Base-by-base conservation (phyloP, 257 asterid species). In the Fraxinus quadrangulata region DNA sequence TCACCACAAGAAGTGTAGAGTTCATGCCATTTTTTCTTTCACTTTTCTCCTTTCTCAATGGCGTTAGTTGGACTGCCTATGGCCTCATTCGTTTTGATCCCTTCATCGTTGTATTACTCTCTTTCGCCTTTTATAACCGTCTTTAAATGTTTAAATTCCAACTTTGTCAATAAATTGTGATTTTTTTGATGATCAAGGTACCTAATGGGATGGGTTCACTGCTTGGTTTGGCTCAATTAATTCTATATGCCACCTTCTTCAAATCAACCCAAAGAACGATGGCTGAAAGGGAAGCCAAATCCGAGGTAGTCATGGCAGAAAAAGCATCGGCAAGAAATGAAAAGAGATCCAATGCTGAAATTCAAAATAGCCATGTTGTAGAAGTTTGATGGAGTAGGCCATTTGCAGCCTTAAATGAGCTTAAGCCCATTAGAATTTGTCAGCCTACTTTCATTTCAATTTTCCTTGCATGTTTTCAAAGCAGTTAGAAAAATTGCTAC, bases 21-120 rank as follows among this genome's bases (percentile, higher is more conserved):
- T 96, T 77, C 74, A 92, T 96, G 98, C 98, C 98, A 0, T 96
- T 96, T 67, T 93, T 82, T 79, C 88, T 93, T 0, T 93, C 97
- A 0, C 84, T 96, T 0, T 91, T 90, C 82, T 90, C 97, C 34
- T 93, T 93, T 70, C 88, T 89, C 23, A 93, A 93, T 67, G 99
- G 97, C 24, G 40, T 90, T 75, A 39, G 95, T 75, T 96, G 99
- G 99, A 89, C 96, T 0, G 54, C 84, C 13, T 96, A 96, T 76
- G 92, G 96, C 17, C 82, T 88, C 26, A 81, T 96, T 77, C 90
- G 77, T 10, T 86, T 96, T 19, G 99, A 96, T 75, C 89, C 92
- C 39, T 90, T 84, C 86, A 92, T 96, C 39, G 88, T 69, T 47
- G 99, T 96, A 84, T 82, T 75, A 33, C 2, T 65, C 26, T 37